Conservation (phyloP, 1,139 yeast genomes). For the Protomyces macrosporus region DNA sequence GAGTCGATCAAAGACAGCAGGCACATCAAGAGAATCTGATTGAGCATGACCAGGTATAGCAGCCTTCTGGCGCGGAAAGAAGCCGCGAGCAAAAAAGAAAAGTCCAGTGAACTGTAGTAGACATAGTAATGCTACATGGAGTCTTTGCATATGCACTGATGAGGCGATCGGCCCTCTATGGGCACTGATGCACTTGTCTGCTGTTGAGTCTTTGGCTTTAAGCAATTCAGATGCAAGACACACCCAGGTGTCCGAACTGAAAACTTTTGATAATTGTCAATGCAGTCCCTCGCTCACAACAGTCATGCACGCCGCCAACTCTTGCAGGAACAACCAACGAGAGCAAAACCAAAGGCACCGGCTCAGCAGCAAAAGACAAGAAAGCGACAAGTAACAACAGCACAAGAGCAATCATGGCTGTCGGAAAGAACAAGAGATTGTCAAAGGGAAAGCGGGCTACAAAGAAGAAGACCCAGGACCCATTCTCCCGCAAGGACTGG, state of each 20-base stretch:
- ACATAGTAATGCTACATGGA: not conserved
- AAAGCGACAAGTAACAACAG: not conserved
- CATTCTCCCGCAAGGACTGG: slow-evolving; percentile 92
- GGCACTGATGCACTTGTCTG: not conserved
- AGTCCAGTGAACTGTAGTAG: slow-evolving; percentile 45
- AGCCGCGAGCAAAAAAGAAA: slow-evolving; percentile 66
- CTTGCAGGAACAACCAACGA: not conserved
- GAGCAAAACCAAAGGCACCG: not conserved
- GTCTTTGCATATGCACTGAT: not conserved
- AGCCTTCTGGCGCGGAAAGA: slow-evolving; percentile 74
- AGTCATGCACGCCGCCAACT: too few relatives aligned
- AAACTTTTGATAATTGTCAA: too few relatives aligned
- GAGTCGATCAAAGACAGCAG: slow-evolving; percentile 59
- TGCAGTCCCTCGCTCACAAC: too few relatives aligned
- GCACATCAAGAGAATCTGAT: slow-evolving; percentile 34
- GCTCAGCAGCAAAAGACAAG: not conserved
- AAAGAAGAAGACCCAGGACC: slow-evolving; percentile 94
- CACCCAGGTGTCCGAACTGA: not conserved
- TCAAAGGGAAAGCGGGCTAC: slow-evolving; percentile 93
- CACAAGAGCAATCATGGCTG: slow-evolving; percentile 52
- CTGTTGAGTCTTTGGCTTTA: not conserved
- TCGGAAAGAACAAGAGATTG: slow-evolving; percentile 94
- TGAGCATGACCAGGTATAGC: slow-evolving; percentile 52
- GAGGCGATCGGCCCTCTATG: too few relatives aligned
- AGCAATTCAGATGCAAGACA: not conserved